phyloP scores from a whole-genome alignment of 1,139 yeast species.

The Magnusiomyces ingens region DNA sequence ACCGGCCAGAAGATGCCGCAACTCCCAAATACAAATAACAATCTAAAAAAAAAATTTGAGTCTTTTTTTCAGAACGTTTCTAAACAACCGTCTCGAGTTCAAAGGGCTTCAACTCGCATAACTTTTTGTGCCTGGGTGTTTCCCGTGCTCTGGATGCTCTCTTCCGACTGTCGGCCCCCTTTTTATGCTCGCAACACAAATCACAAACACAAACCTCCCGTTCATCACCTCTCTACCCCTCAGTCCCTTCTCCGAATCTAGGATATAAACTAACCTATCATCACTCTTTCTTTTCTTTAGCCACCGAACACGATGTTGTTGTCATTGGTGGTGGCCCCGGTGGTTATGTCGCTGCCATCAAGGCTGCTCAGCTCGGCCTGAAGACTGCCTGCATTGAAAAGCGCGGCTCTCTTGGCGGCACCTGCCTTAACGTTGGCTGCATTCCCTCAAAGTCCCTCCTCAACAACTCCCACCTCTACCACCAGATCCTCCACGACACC shows the following conservation, averaged over 20 bases:
- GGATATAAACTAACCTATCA: neutral
- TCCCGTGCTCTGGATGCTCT: no score
- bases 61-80: no score
- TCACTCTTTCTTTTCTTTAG: neutral
- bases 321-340: conserved; percentile 99
- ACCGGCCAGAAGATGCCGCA: neutral
- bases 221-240: neutral
- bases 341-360: conserved; percentile 94
- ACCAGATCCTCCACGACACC: conserved; percentile 81
- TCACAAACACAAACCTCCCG: no score
- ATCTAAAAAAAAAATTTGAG: neutral
- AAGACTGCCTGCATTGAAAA: conserved; percentile 96
- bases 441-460: conserved; percentile 94
- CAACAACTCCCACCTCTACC: conserved; percentile 91
- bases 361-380: conserved; percentile 93
- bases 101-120: no score
- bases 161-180: no score
- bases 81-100: no score
- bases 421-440: conserved; percentile 97
- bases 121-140: no score
- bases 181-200: no score
- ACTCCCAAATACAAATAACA: neutral
- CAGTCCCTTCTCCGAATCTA: neutral
- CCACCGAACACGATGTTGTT: conserved; percentile 75
- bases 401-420: conserved; percentile 95